Evolutionary conservation across 2,329 filamentous ascomycete species (phyloP), one percentile per base, ranked within the genome.

Genomic region (Chrysoporthe deuterocubensis): DNA sequence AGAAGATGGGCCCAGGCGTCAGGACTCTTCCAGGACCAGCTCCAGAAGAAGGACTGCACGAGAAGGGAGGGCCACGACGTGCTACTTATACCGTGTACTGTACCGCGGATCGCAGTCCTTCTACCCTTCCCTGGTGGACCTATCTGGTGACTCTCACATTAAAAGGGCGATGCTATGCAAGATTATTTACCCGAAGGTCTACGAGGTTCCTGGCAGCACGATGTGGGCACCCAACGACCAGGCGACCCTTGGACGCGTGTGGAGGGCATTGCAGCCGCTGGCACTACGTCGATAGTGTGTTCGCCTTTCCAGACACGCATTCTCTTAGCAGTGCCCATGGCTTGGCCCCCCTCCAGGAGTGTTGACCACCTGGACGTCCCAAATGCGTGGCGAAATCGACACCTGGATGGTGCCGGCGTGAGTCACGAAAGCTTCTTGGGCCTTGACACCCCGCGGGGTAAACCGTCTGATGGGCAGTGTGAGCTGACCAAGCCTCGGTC

Each of bases 161-260:
- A 14, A 26, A 54, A 13, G 26, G 50, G 16, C 50, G 50, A 54
- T 54, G 61, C 52, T n/a, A 64, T 61, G 58, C 34, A 18, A 34
- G 11, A 43, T 57, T 37, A 65, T 67, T 67, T 67, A 67, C 62
- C 66, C 66, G 66, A 61, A 46, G 63, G 62, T 50, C 57, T 62
- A 67, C 66, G 58, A 67, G 66, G 54, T 37, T 60, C 21, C 57
- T 64, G 60, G 60, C 56, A 59, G 65, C 54, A 64, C 34, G 44
- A 18, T 65, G 61, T 64, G 66, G 66, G 52, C 66, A 65, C 60
- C 18, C 21, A 44, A 18, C 43, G 26, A 46, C 61, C 57, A 60
- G 66, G 66, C 66, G 61, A 59, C 46, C 66, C 66, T 58, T 64
- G 65, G 52, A 56, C 40, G 43, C 61, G 21, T 42, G 43, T 43